These are phyloP conservation scores for Monilinia fructigena DNA, from an alignment of 2,329 filamentous ascomycete genomes.

Conservation along the genomic window DNA sequence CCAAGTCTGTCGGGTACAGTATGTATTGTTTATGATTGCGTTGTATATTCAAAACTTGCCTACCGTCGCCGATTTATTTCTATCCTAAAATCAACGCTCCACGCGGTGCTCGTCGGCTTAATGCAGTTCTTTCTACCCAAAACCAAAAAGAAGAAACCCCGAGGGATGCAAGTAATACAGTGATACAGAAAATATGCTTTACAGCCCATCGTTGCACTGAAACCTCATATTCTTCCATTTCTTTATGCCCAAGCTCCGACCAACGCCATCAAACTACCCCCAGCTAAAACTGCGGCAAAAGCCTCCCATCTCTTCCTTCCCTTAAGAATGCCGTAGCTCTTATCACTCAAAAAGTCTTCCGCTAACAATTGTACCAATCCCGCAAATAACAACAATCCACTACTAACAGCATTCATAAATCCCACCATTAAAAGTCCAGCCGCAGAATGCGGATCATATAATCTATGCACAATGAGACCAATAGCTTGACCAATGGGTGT, in stretches of 20 bases:
- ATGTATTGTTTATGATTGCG: background rate
- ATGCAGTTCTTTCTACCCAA: slow-evolving; percentile 8
- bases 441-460: slow-evolving; percentile 78
- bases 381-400: slow-evolving; percentile 76
- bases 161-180: background rate
- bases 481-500: slow-evolving; percentile 84
- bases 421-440: slow-evolving; percentile 78
- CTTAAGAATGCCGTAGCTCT: slow-evolving; percentile 58
- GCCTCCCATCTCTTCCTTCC: slow-evolving; percentile 60
- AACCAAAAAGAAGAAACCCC: background rate
- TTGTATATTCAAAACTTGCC: background rate
- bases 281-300: slow-evolving; percentile 59
- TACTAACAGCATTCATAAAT: slow-evolving; percentile 82
- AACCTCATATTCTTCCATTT: background rate
- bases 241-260: slow-evolving; percentile 62
- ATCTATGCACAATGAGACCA: slow-evolving; percentile 70
- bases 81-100: slow-evolving; percentile 5
- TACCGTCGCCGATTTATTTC: background rate
- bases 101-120: background rate
- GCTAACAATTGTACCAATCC: slow-evolving; percentile 81
- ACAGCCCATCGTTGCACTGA: background rate
- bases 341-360: slow-evolving; percentile 78
- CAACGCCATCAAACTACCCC: slow-evolving; percentile 62
- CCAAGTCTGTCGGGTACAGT: background rate
- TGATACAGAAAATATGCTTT: background rate